phyloP scores from a whole-genome alignment of 176 grass and related monocot species.

The Carex littledalei region DNA sequence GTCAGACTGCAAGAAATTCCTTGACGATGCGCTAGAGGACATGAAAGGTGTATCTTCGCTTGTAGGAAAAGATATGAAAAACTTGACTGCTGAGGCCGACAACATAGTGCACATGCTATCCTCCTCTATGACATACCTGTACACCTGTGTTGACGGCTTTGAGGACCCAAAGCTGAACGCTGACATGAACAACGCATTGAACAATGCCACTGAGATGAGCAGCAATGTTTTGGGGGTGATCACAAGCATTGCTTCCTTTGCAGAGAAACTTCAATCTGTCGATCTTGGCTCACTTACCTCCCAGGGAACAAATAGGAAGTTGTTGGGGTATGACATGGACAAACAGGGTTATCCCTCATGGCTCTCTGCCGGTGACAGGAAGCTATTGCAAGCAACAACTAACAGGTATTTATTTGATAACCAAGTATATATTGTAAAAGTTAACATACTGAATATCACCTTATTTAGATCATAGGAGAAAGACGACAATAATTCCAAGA shows the following conservation, averaged over 20 bases:
- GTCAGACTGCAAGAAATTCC: conserved; percentile 58
- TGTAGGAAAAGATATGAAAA: conserved; percentile 44
- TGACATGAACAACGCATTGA: conserved; percentile 47
- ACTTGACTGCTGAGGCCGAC: conserved; percentile 38
- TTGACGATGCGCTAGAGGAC: conserved; percentile 51
- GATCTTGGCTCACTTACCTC: conserved; percentile 24
- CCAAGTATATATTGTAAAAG: not conserved
- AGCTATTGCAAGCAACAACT: conserved; percentile 45
- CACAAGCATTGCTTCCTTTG: conserved; percentile 37
- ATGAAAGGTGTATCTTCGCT: conserved; percentile 44
- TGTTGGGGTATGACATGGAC: conserved; percentile 12
- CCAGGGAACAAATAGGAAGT: conserved; percentile 18
- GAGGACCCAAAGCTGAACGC: conserved; percentile 44
- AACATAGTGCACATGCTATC: conserved; percentile 63
- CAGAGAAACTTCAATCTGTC: conserved; percentile 42
- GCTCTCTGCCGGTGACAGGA: conserved; percentile 57
- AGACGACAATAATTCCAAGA: not conserved
- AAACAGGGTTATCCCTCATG: conserved; percentile 32
- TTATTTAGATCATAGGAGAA: too few species aligned
- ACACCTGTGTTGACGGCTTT: conserved; percentile 71
- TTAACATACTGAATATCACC: too few species aligned
- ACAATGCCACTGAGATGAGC: conserved; percentile 56
- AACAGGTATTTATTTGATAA: not conserved
- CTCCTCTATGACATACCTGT: conserved; percentile 55
- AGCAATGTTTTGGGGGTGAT: conserved; percentile 84